Base-by-base conservation (phyloP, 73 alveolate species). In the Paramecium bursaria region DNA sequence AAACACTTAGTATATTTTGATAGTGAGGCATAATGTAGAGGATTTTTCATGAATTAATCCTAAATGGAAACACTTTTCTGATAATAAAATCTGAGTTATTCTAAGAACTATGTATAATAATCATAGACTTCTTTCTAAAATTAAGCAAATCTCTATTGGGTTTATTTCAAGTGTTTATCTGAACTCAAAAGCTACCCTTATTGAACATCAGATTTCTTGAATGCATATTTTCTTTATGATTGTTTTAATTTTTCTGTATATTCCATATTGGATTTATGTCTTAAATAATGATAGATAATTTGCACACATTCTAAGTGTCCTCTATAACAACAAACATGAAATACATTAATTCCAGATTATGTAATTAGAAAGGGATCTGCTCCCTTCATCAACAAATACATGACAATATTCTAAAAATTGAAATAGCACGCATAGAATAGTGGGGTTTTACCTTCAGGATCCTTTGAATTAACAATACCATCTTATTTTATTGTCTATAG, bases 11-110 rank as follows among this genome's bases (percentile, higher is more conserved):
- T 90, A 75, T 61, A 87, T 49, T 93, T 91, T 27, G 90, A 74
- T 86, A 91, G 74, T 19, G 94, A 80, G 22, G 92, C 94, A 75
- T 93, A 93, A 48, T 93, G 98, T 17, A 93, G 53, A 4, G 95
- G 95, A 48, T 87, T 90, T 19, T 92, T 86, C 47, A 75, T 35
- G 27, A 15, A 53, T 79, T 79, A 33, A 76, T 93, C 98, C 15
- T 50, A 52, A 51, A 77, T 86, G 49, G 57, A 22, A 19, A 90
- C 86, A 3, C 86, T 88, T 39, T 49, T 51, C 13, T 92, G 25
- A 4, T 39, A 23, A 39, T 88, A 31, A 57, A 76, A 52, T 30
- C 67, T 25, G 11, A 87, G 22, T n/a, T 67, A 82, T 26, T 85
- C 85, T 21, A 76, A 55, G 85, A 87, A 88, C 51, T 52, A 73